Conservation (phyloP, 139 green algal genomes). For the Chlorella sp. region DNA sequence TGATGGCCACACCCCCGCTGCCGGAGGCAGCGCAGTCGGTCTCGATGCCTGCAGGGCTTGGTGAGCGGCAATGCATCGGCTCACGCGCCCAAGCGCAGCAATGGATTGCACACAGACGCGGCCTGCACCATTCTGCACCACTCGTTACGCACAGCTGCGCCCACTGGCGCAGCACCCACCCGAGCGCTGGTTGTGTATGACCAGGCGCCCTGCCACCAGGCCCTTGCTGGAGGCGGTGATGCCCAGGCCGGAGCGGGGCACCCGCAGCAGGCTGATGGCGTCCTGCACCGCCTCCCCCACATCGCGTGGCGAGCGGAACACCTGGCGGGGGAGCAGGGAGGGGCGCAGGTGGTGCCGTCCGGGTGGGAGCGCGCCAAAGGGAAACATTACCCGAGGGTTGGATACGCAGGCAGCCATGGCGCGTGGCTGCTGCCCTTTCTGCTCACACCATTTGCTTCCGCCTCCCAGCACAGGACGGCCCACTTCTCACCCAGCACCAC, state of each 20-base stretch:
- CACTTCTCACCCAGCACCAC: neutral
- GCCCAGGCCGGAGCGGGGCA: constrained; percentile 65
- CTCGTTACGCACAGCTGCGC: no score
- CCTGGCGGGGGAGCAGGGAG: neutral
- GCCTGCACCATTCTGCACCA: neutral
- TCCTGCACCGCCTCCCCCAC: constrained; percentile 69
- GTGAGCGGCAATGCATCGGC: no score
- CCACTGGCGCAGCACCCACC: neutral
- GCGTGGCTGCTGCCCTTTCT: no score
- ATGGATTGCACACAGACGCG: no score
- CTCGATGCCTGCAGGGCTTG: neutral
- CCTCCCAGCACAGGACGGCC: no score
- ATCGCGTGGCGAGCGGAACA: constrained; percentile 52
- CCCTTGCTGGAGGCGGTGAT: constrained; percentile 70
- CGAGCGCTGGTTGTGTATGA: constrained; percentile 48
- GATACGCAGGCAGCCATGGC: no score
- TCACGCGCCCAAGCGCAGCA: no score
- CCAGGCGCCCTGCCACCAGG: constrained; percentile 65
- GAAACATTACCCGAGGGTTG: no score
- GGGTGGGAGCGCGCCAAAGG: no score
- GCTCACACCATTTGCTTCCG: no score
- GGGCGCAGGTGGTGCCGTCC: no score
- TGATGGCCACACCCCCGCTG: constrained; percentile 43
- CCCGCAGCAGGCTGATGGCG: constrained; percentile 62
- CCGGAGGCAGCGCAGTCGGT: constrained; percentile 56